phyloP scores from a whole-genome alignment of 306 rosid species.

The Fragaria iinumae region DNA sequence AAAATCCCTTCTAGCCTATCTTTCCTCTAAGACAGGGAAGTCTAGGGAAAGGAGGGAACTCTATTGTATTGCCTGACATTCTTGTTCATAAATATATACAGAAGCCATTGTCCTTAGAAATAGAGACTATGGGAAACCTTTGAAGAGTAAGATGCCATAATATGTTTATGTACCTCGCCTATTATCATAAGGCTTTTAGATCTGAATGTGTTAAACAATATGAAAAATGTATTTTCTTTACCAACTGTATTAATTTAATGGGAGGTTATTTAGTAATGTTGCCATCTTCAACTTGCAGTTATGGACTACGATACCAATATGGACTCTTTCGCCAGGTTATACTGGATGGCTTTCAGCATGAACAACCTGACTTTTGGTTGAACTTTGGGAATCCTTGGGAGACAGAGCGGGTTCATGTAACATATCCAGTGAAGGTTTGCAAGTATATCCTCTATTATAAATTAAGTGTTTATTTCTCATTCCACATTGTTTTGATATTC shows the following conservation, averaged over 20 bases:
- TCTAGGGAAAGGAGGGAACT: background rate
- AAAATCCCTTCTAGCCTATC: background rate
- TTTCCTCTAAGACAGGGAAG: constrained; percentile 6
- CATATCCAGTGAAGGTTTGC: constrained; percentile 71
- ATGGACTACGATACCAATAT: constrained; percentile 67
- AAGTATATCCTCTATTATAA: constrained; percentile 21
- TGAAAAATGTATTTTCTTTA: background rate
- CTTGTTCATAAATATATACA: background rate
- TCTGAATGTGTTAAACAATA: background rate
- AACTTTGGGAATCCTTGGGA: constrained; percentile 86
- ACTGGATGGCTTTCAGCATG: constrained; percentile 71
- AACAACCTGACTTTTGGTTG: constrained; percentile 77
- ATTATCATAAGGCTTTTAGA: background rate
- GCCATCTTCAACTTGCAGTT: constrained; percentile 38
- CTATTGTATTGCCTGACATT: background rate
- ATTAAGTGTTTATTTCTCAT: constrained; percentile 16
- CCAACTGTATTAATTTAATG: background rate
- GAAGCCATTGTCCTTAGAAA: background rate
- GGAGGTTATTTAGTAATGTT: background rate
- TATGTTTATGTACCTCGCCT: background rate
- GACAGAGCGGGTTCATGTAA: constrained; percentile 64
- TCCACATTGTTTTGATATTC: constrained; percentile 15
- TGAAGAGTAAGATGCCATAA: background rate
- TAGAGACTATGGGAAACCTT: background rate
- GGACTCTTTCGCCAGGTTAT: constrained; percentile 72